Evolutionary conservation across 2,329 filamentous ascomycete species (phyloP), one percentile per base, ranked within the genome.

Genomic region (Xylaria sp.): DNA sequence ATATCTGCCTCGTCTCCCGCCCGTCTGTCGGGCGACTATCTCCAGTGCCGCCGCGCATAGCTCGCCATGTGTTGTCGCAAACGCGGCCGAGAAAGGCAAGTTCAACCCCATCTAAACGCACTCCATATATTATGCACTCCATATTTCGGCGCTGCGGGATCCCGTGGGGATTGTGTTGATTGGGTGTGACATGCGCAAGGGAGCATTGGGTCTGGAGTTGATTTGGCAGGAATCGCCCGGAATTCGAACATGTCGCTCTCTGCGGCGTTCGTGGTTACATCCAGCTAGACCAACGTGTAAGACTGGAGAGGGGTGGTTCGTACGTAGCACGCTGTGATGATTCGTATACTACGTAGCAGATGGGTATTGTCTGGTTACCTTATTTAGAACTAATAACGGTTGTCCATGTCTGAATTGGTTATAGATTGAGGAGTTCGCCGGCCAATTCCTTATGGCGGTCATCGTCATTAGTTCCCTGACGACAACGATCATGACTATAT

Each of bases 101-200:
- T 23, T 9, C 9, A 36, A n/a, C 36, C 23, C 60, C 26, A 9
- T 20, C 48, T 17, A 59, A 23, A 54, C 13, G 60, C 51, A 57
- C 38, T 46, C 49, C 40, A 20, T 49, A 36, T 4, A 63, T 40
- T 4, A 63, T 40, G 42, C 53, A 63, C 61, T 40, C 51, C 61
- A 58, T 61, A 23, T 42, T 28, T 36, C 28, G 20, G 57, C 33
- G n/a, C 61, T 63, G 60, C 51, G 53, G 40, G 38, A 20, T 56
- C 23, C 51, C 31, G 51, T 57, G 60, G 28, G 26, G 44, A 49
- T 9, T 23, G 48, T 31, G 48, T 53, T 40, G 17, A 44, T 46
- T 46, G 59, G 59, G 36, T 23, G 38, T 13, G 38, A 54, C 31
- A 26, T 31, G 59, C 59, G 38, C 48, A 38, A 51, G 6, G 48